Percentiles rank a stretch among this genome's conserved stretches.
phyloP scores from a whole-genome alignment of 768 basidiomycete species.

The Rhizopogon vesiculosus region DNA sequence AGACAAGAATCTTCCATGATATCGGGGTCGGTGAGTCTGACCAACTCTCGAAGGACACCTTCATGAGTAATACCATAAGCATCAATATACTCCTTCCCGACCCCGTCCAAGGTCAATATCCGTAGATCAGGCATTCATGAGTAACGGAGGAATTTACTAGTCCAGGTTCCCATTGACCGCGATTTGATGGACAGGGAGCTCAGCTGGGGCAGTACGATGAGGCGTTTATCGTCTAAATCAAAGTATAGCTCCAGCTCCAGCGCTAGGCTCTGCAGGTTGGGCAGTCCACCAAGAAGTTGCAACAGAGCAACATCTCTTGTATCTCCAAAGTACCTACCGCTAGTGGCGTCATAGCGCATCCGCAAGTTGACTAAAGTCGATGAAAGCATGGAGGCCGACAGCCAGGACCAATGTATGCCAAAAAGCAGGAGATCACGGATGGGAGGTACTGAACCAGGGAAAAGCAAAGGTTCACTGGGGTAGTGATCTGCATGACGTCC shows the following conservation, averaged over 20 bases:
- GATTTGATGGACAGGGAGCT: neutral
- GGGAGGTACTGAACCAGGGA: neutral
- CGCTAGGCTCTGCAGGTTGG: neutral
- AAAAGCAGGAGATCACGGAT: neutral
- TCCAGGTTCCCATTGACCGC: neutral
- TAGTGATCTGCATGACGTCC: neutral
- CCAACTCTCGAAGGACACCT: neutral
- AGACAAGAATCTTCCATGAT: too few relatives aligned
- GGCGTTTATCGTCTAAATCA: neutral
- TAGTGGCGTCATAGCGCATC: slow-evolving; percentile 8
- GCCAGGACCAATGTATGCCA: neutral
- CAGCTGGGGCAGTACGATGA: neutral
- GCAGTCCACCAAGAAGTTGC: neutral
- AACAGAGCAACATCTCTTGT: neutral
- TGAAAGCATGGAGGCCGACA: neutral
- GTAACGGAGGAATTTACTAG: neutral
- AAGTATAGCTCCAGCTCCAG: neutral
- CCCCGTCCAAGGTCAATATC: neutral
- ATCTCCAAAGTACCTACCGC: neutral
- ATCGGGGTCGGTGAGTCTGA: neutral
- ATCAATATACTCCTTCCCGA: too few relatives aligned
- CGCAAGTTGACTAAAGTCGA: slow-evolving; percentile 10
- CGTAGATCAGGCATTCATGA: neutral
- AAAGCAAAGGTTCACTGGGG: neutral
- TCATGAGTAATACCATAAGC: too few relatives aligned